phyloP scores from a whole-genome alignment of 495 filamentous ascomycete genomes.

The Penicillium lagena region DNA sequence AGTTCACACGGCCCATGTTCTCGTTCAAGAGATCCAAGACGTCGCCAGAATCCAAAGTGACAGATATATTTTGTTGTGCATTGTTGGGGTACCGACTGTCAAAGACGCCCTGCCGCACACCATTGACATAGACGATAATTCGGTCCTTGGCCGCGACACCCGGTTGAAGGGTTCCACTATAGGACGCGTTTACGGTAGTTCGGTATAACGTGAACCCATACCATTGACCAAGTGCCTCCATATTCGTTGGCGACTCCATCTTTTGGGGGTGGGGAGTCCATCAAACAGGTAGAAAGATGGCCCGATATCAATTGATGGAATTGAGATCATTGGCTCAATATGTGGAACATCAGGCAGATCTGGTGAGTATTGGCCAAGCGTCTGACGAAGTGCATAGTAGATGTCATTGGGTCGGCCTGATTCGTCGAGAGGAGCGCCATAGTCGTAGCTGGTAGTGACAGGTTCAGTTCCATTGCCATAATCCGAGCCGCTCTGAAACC shows the following conservation, averaged over 20 bases:
- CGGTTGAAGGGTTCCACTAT: conserved; percentile 22
- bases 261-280: conserved; percentile 13
- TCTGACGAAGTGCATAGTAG: conserved; percentile 28
- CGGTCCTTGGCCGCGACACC: conserved; percentile 36
- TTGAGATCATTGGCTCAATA: conserved; percentile 22
- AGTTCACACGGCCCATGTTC: conserved; percentile 42
- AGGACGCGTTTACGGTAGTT: conserved; percentile 15
- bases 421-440: conserved; percentile 41
- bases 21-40: conserved; percentile 36
- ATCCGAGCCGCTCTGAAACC: conserved; percentile 37
- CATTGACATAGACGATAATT: conserved; percentile 39
- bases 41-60: conserved; percentile 23
- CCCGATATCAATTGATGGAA: conserved; percentile 19
- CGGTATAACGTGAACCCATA: conserved; percentile 36
- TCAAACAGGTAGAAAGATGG: conserved; percentile 21
- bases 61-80: conserved; percentile 22
- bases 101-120: conserved; percentile 28
- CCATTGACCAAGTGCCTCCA: conserved; percentile 37
- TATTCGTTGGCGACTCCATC: conserved; percentile 17
- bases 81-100: conserved; percentile 28
- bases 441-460: conserved; percentile 42
- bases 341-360: conserved; percentile 18
- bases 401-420: conserved; percentile 37
- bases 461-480: conserved; percentile 27
- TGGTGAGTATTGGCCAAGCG: conserved; percentile 15